These are phyloP conservation scores for Colletotrichum sp. DNA, from an alignment of 2,329 filamentous ascomycete genomes.

Conservation along the genomic window DNA sequence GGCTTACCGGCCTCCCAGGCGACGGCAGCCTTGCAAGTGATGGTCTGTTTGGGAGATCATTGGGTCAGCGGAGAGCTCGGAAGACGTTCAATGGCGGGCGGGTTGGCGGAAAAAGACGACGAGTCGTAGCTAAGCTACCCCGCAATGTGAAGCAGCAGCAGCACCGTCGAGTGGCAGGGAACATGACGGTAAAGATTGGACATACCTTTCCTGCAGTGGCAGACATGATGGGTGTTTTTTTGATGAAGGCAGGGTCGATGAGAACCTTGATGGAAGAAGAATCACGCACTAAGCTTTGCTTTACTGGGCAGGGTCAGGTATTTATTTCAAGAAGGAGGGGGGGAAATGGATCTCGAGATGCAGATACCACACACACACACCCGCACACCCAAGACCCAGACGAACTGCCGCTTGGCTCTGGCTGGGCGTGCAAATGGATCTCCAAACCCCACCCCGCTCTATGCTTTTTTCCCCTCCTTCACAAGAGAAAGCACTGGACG, in stretches of 20 bases:
- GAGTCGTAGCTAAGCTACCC: conserved; percentile 13
- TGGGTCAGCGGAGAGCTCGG: conserved; percentile 5
- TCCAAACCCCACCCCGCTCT: conserved; percentile 18
- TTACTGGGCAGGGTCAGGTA: conserved; percentile 16
- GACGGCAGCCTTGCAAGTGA: conserved; percentile 96
- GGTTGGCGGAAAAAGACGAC: not conserved
- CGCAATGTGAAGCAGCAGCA: conserved; percentile 5
- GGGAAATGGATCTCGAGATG: not conserved
- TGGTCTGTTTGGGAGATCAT: conserved; percentile 64
- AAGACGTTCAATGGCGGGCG: not conserved
- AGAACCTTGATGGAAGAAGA: conserved; percentile 23
- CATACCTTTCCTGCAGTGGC: conserved; percentile 24
- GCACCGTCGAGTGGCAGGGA: not conserved
- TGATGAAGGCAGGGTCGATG: conserved; percentile 4
- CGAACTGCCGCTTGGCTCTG: conserved; percentile 13
- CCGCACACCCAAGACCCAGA: not conserved
- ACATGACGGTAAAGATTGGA: not conserved
- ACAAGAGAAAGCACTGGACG: not conserved
- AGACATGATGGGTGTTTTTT: conserved; percentile 16
- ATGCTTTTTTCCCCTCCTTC: not conserved
- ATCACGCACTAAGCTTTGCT: conserved; percentile 8
- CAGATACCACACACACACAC: not conserved
- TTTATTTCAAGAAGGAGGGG: conserved; percentile 12
- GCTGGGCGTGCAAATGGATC: not conserved
- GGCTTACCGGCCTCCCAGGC: conserved; percentile 97